Evolutionary conservation across 192 early-diverging fungal genomes (phyloP).

Genomic region (Gonapodya sp.): DNA sequence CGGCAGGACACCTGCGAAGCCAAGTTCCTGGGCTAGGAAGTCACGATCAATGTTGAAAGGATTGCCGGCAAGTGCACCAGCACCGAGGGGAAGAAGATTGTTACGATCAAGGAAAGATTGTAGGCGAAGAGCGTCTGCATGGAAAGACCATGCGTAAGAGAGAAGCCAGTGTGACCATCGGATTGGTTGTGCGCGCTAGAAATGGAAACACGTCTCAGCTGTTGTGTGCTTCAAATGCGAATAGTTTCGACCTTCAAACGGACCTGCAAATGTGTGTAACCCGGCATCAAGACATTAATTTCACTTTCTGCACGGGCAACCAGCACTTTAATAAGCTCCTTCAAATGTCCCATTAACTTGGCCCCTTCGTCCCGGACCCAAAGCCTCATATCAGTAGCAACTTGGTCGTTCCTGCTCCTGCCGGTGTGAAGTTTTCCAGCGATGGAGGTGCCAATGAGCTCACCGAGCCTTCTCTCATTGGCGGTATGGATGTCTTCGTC

Average conservation of each 20-base stretch:
- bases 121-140: conserved; percentile 78
- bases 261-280: conserved; percentile 96
- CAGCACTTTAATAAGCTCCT: conserved; percentile 63
- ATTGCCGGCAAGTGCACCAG: conserved; percentile 92
- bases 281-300: conserved; percentile 94
- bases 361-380: conserved; percentile 78
- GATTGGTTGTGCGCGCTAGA: conserved; percentile 88
- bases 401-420: conserved; percentile 92
- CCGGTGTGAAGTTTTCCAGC: conserved; percentile 98
- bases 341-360: conserved; percentile 53
- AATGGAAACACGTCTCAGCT: background rate
- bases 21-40: conserved; percentile 78
- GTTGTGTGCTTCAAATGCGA: background rate
- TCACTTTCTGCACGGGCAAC: conserved; percentile 77
- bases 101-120: conserved; percentile 69
- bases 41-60: conserved; percentile 92
- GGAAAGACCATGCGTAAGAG: conserved; percentile 81
- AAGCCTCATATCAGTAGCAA: conserved; percentile 93
- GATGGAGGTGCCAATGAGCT: conserved; percentile 73
- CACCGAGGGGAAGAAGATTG: conserved; percentile 80
- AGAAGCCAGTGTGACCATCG: conserved; percentile 91
- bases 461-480: conserved; percentile 89
- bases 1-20: conserved; percentile 70
- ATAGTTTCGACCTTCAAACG: too few relatives aligned
- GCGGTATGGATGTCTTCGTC: conserved; percentile 99